Evolutionary conservation across 2,329 filamentous ascomycete genomes (phyloP), one percentile per base, ranked within the genome.

Genomic region (Colletotrichum sojae): DNA sequence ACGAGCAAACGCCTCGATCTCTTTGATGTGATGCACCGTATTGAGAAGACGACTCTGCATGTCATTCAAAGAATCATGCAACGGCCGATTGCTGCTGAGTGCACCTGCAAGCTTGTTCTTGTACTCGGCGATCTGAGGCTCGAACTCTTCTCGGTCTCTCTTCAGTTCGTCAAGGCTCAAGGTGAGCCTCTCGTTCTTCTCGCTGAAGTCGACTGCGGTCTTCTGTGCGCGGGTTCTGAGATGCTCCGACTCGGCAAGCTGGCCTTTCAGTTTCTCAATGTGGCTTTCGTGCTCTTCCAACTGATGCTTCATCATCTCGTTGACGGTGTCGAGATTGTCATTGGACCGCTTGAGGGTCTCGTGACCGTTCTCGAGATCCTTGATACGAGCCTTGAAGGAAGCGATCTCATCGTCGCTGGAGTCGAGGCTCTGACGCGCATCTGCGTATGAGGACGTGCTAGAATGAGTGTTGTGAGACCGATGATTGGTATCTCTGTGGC

Each of bases 341-440:
- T 69, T 61, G 22, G 48, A 45, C 9, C 62, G 43, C 27, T 56
- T 66, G 12, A 69, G 36, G 20, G 55, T 66, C 43, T 69, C 62
- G 9, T 67, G 39, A 1, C 20, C n/a, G 51, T 55, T 3, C 20
- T 61, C 56, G 13, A 61, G 51, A 13, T 51, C 22, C 18, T 52
- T 67, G 31, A 52, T 3, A 4, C 45, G 55, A 25, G 27, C 45
- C 18, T 25, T 12, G 16, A 56, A 48, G 1, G 31, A 36, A 6
- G 13, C 2, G 0, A 48, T 20, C 6, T 49, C 8, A 16, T 66
- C 55, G 18, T 67, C 43, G 6, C 13, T 22, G 9, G 49, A 20
- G 6, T 49, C 49, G 8, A 36, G 22, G 3, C 43, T 60, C 18
- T 60, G 55, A 12, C 36, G 51, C 20, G 62, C 62, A 18, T 69